Conservation (phyloP, 495 filamentous ascomycete species). For the Neurospora tetrasperma region DNA sequence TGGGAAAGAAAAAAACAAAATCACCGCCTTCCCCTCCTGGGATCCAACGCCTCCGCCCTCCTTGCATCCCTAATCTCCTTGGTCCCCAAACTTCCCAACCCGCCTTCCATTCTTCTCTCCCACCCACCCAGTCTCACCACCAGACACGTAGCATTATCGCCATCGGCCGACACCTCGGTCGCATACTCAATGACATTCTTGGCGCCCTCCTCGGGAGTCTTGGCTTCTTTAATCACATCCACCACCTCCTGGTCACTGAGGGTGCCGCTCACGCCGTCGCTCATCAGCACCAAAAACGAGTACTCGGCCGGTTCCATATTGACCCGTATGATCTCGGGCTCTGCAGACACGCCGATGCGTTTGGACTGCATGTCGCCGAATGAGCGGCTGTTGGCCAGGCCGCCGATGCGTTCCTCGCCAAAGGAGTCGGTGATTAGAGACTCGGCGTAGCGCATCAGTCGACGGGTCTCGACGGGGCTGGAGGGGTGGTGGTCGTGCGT, state of each 20-base stretch:
- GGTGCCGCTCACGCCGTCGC: slow-evolving; percentile 76
- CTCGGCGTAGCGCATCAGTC: slow-evolving; percentile 67
- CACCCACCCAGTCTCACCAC: slow-evolving; percentile 88
- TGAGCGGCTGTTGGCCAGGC: slow-evolving; percentile 84
- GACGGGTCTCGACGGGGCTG: slow-evolving; percentile 68
- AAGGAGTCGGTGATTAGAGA: slow-evolving; percentile 92
- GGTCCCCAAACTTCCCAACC: slow-evolving; percentile 78
- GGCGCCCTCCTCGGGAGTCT: slow-evolving; percentile 78
- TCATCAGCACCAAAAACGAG: slow-evolving; percentile 76
- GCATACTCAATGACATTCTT: slow-evolving; percentile 73
- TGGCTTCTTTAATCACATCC: slow-evolving; percentile 87
- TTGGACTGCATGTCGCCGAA: slow-evolving; percentile 91
- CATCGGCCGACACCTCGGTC: slow-evolving; percentile 69
- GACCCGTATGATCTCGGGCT: slow-evolving; percentile 70
- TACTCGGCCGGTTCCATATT: slow-evolving; percentile 75
- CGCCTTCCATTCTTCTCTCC: slow-evolving; percentile 85
- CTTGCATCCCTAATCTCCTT: slow-evolving; percentile 83
- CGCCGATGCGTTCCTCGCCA: slow-evolving; percentile 90
- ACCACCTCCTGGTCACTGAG: slow-evolving; percentile 88
- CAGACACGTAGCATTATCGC: slow-evolving; percentile 92
- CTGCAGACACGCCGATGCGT: slow-evolving; percentile 84
- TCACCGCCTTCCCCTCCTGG: slow-evolving; percentile 51
- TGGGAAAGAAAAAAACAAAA: neutral
- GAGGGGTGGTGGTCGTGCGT: slow-evolving; percentile 87
- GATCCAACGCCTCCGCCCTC: slow-evolving; percentile 73